Conservation (phyloP, 2,329 filamentous ascomycete genomes). For the Juglanconis sp. region DNA sequence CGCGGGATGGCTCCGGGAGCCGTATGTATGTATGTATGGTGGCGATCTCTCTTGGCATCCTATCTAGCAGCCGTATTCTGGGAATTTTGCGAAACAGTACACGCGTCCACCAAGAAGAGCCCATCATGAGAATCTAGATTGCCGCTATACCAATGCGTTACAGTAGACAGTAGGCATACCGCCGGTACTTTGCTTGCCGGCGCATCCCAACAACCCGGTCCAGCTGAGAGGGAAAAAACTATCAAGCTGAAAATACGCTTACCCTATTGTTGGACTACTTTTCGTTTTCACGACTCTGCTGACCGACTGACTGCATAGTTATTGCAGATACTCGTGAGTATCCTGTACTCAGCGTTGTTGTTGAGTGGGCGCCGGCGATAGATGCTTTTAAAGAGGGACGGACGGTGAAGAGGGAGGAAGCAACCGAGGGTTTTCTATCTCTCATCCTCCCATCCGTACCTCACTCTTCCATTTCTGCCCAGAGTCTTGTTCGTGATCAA, state of each 20-base stretch:
- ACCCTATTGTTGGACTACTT: background rate
- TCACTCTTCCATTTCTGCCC: no score
- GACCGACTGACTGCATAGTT: background rate
- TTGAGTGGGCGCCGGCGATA: background rate
- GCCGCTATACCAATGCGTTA: background rate
- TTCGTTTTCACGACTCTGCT: background rate
- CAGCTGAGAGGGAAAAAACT: background rate
- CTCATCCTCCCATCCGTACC: no score
- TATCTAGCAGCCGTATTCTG: background rate
- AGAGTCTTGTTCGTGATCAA: background rate
- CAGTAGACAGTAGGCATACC: background rate
- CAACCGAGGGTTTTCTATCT: no score
- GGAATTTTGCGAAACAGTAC: background rate
- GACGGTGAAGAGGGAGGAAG: background rate
- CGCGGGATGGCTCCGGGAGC: no score
- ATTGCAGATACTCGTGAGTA: no score
- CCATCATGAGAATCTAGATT: background rate
- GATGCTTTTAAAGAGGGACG: background rate
- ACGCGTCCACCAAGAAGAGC: background rate
- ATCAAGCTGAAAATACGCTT: background rate
- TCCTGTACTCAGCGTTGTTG: background rate
- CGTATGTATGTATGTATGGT: background rate
- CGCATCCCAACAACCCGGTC: background rate
- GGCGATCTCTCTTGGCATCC: background rate
- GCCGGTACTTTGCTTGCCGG: background rate